A percentile compares a stretch with the other conserved stretches of the same genome.
Evolutionary conservation across 495 filamentous ascomycete genomes (phyloP).

Genomic region (Letharia lupina): DNA sequence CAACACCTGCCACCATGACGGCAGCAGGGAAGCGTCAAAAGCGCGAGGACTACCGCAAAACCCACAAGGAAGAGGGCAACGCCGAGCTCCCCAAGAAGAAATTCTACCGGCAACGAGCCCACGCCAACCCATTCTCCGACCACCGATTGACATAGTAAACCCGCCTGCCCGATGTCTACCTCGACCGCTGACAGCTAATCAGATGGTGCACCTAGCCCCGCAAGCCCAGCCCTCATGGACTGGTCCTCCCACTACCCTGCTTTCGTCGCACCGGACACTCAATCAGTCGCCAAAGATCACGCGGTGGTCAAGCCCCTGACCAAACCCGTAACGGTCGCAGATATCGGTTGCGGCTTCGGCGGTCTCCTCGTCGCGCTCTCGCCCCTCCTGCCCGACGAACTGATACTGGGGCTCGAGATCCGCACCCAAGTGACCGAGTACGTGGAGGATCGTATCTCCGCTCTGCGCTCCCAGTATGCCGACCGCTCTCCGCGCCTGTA

Average conservation of each 20-base stretch:
- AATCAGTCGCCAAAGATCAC: conserved; percentile 13
- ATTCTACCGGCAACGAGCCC: conserved; percentile 91
- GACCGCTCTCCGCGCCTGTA: conserved; percentile 44
- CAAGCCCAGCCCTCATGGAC: conserved; percentile 75
- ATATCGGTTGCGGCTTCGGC: conserved; percentile 95
- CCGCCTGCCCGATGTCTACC: neutral
- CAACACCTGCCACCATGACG: conserved; percentile 35
- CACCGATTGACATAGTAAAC: conserved; percentile 79
- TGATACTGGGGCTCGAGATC: conserved; percentile 91
- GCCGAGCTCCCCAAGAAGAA: conserved; percentile 74
- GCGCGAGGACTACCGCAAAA: conserved; percentile 62
- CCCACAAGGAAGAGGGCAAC: conserved; percentile 32
- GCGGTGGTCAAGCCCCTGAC: conserved; percentile 35
- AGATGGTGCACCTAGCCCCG: conserved; percentile 51
- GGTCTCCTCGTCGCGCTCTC: conserved; percentile 81
- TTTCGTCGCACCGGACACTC: conserved; percentile 40
- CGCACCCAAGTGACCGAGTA: conserved; percentile 81
- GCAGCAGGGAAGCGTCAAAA: conserved; percentile 59
- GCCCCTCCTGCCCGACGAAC: conserved; percentile 67
- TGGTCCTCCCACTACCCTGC: conserved; percentile 82
- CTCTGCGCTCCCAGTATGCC: conserved; percentile 56
- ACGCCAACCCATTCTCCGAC: conserved; percentile 96
- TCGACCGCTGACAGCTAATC: conserved; percentile 6
- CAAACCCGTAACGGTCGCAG: conserved; percentile 79
- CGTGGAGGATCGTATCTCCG: conserved; percentile 75